Evolutionary conservation across 257 asterid genomes (phyloP).

Genomic region (Petrea volubilis): DNA sequence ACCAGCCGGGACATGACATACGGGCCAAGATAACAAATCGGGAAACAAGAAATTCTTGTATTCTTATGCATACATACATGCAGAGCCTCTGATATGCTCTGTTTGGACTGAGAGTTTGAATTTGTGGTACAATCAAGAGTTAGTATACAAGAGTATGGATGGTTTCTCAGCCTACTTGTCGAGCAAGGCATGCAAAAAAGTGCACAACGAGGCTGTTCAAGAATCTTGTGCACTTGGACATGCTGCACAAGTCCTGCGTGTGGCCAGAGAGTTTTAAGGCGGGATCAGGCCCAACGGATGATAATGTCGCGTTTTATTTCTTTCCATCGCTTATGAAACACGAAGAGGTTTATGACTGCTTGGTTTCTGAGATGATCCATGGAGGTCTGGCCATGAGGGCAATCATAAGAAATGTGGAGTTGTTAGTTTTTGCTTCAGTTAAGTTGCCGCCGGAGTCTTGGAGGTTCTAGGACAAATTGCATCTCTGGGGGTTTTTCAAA

Average conservation of each 20-base stretch:
- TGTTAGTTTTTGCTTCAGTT: constrained; percentile 30
- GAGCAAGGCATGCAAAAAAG: constrained; percentile 22
- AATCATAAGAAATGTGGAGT: constrained; percentile 13
- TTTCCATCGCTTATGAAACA: constrained; percentile 14
- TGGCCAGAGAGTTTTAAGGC: constrained; percentile 36
- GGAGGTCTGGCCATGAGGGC: constrained; percentile 31
- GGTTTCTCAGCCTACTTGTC: constrained; percentile 29
- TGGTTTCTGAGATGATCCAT: constrained; percentile 34
- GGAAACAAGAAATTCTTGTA: no score
- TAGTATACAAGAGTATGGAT: background rate
- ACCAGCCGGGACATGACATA: no score
- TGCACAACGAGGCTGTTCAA: background rate
- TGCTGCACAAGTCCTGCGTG: constrained; percentile 15
- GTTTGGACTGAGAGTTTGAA: constrained; percentile 21
- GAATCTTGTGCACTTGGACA: background rate
- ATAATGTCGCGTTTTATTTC: constrained; percentile 31
- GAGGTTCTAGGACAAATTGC: constrained; percentile 30
- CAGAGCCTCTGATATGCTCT: constrained; percentile 15
- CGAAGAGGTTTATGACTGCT: constrained; percentile 14
- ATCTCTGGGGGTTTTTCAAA: constrained; percentile 37
- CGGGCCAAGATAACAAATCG: no score
- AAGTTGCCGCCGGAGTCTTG: constrained; percentile 19
- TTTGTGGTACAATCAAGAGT: background rate
- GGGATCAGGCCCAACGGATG: constrained; percentile 24
- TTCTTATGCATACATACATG: background rate